These are phyloP conservation scores for Pyricularia sp. DNA, from an alignment of 2,329 filamentous ascomycete species.

Conservation along the genomic window DNA sequence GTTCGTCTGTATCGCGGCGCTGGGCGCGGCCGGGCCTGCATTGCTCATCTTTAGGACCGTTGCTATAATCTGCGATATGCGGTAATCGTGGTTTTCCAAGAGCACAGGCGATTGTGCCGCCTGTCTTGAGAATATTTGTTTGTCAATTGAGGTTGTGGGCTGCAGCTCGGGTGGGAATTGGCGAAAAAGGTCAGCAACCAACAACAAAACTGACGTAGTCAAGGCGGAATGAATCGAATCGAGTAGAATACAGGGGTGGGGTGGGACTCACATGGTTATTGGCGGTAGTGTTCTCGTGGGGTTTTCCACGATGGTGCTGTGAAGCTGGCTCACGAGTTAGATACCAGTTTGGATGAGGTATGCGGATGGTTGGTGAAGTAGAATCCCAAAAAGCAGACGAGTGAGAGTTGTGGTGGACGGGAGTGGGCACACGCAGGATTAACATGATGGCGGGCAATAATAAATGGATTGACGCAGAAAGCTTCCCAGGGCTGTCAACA, in stretches of 20 bases:
- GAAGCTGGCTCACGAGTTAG: background rate
- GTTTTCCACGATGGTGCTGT: background rate
- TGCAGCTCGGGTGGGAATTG: background rate
- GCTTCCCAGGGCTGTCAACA: background rate
- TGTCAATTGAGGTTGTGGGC: background rate
- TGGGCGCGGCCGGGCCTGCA: background rate
- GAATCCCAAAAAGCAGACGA: background rate
- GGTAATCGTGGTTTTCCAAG: background rate
- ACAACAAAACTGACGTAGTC: background rate
- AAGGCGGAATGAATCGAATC: background rate
- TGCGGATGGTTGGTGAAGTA: background rate
- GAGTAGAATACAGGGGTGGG: background rate
- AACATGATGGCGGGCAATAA: background rate
- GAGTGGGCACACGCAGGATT: background rate
- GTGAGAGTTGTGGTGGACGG: background rate
- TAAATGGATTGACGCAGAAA: background rate
- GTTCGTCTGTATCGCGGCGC: slow-evolving; percentile 8
- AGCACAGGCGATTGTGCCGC: background rate
- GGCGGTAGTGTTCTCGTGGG: background rate
- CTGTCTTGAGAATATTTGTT: background rate
- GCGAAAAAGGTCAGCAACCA: background rate
- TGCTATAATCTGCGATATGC: background rate
- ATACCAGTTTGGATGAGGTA: background rate
- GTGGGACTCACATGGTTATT: background rate
- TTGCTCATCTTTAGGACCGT: slow-evolving; percentile 1